phyloP scores from a whole-genome alignment of 805 yeast species.

The Wickerhamiella domercqiae region DNA sequence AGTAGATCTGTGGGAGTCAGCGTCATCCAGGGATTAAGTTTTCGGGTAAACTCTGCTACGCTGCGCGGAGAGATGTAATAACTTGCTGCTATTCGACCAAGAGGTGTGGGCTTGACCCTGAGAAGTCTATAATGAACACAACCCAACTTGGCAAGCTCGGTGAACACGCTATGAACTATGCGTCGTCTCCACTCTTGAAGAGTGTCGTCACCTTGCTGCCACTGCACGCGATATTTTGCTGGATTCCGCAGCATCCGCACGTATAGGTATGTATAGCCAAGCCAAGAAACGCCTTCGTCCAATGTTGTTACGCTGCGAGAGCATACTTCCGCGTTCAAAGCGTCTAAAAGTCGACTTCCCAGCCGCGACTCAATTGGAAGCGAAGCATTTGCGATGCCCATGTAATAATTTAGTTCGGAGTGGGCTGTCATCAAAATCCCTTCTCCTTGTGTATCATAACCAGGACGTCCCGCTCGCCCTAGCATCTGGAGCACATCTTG shows the following conservation, averaged over 20 bases:
- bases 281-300: slow-evolving; percentile 65
- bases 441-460: slow-evolving; percentile 83
- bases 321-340: slow-evolving; percentile 74
- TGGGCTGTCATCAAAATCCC: slow-evolving; percentile 86
- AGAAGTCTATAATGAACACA: slow-evolving; percentile 43
- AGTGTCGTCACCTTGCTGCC: slow-evolving; percentile 33
- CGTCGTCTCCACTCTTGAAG: slow-evolving; percentile 44
- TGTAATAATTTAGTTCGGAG: slow-evolving; percentile 69
- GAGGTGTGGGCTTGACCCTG: slow-evolving; percentile 42
- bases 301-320: slow-evolving; percentile 46
- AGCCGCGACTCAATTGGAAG: slow-evolving; percentile 85
- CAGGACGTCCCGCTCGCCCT: slow-evolving; percentile 97
- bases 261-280: slow-evolving; percentile 61
- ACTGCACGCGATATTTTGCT: slow-evolving; percentile 54
- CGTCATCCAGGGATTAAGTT: slow-evolving; percentile 50
- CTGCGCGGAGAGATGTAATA: slow-evolving; percentile 70
- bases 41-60: slow-evolving; percentile 47
- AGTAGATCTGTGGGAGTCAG: slow-evolving; percentile 59
- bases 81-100: slow-evolving; percentile 75
- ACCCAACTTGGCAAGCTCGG: slow-evolving; percentile 38
- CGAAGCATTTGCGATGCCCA: slow-evolving; percentile 82
- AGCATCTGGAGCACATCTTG: slow-evolving; percentile 93
- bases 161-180: slow-evolving; percentile 62
- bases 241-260: slow-evolving; percentile 69
- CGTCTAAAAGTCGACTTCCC: slow-evolving; percentile 53